Base-by-base conservation (phyloP, 768 basidiomycete genomes). In the Coprinopsis sp. region DNA sequence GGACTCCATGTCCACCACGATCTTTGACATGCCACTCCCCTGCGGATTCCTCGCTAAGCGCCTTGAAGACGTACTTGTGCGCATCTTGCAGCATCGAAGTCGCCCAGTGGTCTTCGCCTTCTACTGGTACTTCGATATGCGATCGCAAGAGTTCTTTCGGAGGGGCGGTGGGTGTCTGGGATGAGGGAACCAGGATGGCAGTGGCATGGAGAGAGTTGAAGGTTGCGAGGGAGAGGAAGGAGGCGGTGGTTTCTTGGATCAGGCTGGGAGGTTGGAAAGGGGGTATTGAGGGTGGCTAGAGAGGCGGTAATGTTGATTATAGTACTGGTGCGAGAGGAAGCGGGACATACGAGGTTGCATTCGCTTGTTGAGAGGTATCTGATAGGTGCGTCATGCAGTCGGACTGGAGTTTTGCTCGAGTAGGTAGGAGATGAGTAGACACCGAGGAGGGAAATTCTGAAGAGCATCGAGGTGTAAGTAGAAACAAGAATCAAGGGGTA, bases 231-330 rank as follows among this genome's bases (percentile, higher is more conserved):
- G 73, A 64, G 46, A 83, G 57, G 49, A 83, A 67, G 2, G 81
- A 69, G 4, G 82, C 79, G 0, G 79, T 72, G 1, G 77, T 72
- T 4, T 73, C 71, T 50, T 73, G 75, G 36, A 81, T 56, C 27
- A 84, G 65, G 51, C 83, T 83, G 13, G 82, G 82, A 3, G 81
- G 74, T 2, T 68, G 55, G 44, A 81, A 81, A 1, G 58, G 59
- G 40, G 70, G 53, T 0, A 68, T 62, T 16, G 61, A 54, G 3
- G 58, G 50, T 47, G 61, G 58, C 74, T 78, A 25, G 8, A 33
- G 21, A 27, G 38, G 19, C 21, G 10, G n/a, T 25, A 28, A 29
- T 25, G 31, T 16, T 14, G 41, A 55, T 53, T 14, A 59, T 51
- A 21, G 43, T 41, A 24, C 50, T 42, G 22, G 44, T 27, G 14